phyloP scores from a whole-genome alignment of 306 rosid genomes.

The Lagenaria siceraria region DNA sequence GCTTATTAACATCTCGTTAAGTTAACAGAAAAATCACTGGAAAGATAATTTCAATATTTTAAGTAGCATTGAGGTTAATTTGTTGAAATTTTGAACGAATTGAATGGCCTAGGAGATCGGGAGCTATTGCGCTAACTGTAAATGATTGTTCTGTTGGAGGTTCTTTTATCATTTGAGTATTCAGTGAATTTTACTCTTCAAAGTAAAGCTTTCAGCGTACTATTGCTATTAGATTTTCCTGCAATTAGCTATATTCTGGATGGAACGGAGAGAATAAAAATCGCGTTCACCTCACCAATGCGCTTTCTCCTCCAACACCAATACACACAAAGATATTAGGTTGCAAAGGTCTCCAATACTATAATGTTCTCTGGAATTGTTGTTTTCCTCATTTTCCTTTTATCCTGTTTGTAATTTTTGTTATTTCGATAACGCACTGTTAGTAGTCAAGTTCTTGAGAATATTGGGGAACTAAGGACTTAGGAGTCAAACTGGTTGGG shows the following conservation, averaged over 20 bases:
- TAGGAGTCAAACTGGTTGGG: background rate
- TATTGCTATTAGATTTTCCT: background rate
- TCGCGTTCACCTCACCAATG: background rate
- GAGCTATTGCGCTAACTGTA: background rate
- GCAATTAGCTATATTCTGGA: background rate
- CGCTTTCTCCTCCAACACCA: background rate
- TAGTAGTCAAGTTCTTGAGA: background rate
- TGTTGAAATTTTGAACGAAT: background rate
- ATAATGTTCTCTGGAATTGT: background rate
- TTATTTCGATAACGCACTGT: background rate
- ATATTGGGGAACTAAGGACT: background rate
- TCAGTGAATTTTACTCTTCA: background rate
- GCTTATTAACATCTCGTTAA: background rate
- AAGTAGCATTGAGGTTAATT: background rate
- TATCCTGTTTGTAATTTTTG: background rate
- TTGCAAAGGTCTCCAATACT: background rate
- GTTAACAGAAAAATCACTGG: background rate
- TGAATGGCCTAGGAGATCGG: background rate
- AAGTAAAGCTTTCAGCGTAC: background rate
- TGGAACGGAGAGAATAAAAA: background rate
- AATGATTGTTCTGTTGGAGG: background rate
- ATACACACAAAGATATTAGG: background rate
- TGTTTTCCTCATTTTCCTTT: background rate
- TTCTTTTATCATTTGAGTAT: background rate
- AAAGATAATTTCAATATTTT: background rate